Percentiles rank a stretch among this genome's conserved stretches.
phyloP scores from a whole-genome alignment of 345 rosid genomes.

The Melaleuca alternifolia region DNA sequence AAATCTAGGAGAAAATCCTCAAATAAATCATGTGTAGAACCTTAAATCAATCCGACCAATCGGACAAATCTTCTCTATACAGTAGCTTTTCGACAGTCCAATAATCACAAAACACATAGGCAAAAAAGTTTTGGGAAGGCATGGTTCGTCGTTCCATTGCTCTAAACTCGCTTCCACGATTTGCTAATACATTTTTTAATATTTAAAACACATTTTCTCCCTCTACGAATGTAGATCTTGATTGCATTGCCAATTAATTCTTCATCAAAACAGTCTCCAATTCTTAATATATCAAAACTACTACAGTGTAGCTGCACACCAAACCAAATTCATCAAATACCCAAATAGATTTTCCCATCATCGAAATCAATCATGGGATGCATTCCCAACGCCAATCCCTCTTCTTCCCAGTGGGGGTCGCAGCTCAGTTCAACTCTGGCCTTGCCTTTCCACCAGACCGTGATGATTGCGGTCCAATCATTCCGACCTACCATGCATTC shows the following conservation, averaged over 20 bases:
- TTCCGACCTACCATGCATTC: not conserved
- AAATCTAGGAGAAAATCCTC: too few relatives aligned
- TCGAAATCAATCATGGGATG: not conserved
- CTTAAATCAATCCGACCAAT: too few relatives aligned
- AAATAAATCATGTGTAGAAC: too few relatives aligned
- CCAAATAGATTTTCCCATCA: not conserved
- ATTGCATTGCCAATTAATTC: not conserved
- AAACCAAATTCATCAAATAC: not conserved
- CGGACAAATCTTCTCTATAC: too few relatives aligned
- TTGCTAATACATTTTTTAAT: not conserved
- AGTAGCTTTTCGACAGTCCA: rapidly evolving
- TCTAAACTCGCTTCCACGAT: not conserved
- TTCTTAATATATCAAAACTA: not conserved
- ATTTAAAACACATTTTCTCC: not conserved
- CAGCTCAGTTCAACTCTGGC: not conserved
- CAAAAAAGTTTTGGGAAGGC: rapidly evolving
- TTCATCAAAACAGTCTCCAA: not conserved
- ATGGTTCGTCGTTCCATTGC: not conserved
- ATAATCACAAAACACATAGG: not conserved
- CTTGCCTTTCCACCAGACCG: not conserved
- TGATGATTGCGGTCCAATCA: not conserved
- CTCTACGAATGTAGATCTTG: not conserved
- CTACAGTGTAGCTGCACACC: not conserved
- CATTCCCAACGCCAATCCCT: not conserved
- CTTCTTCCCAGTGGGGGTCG: not conserved